A percentile compares a stretch with the other conserved stretches of the same genome.
Evolutionary conservation across 2,329 filamentous ascomycete species (phyloP).

Genomic region (Colletotrichum trifolii): DNA sequence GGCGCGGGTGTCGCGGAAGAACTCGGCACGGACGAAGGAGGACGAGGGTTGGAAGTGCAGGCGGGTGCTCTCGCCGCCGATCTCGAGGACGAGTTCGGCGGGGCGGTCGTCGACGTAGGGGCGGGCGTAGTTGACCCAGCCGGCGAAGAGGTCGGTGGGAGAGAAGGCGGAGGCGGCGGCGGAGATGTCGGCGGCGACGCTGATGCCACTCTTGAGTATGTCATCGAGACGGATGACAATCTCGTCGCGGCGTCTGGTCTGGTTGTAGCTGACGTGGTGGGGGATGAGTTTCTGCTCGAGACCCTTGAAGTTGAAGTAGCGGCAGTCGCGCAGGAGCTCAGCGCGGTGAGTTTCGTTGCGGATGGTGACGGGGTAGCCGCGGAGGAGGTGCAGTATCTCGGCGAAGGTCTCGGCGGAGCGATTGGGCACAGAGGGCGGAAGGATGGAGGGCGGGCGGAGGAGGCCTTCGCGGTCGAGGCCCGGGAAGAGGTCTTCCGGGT

Average conservation of each 20-base stretch:
- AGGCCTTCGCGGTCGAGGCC: constrained; percentile 83
- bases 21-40: constrained; percentile 68
- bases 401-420: constrained; percentile 86
- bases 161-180: constrained; percentile 40
- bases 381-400: constrained; percentile 82
- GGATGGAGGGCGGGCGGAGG: constrained; percentile 86
- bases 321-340: constrained; percentile 83
- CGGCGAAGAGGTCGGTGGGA: constrained; percentile 46
- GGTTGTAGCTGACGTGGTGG: constrained; percentile 80
- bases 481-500: constrained; percentile 83
- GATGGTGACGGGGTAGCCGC: constrained; percentile 85
- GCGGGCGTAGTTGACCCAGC: constrained; percentile 81
- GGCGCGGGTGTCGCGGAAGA: constrained; percentile 76
- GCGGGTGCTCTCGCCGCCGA: constrained; percentile 73
- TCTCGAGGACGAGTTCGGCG: constrained; percentile 83
- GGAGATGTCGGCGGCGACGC: constrained; percentile 64
- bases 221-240: constrained; percentile 86
- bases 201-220: constrained; percentile 87
- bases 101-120: constrained; percentile 84
- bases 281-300: constrained; percentile 88
- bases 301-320: constrained; percentile 93
- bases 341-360: constrained; percentile 80
- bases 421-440: constrained; percentile 83
- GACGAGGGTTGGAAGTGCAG: constrained; percentile 58
- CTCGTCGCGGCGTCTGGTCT: constrained; percentile 74